A percentile compares a stretch with the other conserved stretches of the same genome.
phyloP scores from a whole-genome alignment of 768 basidiomycete species.

The Heimioporus sp. region DNA sequence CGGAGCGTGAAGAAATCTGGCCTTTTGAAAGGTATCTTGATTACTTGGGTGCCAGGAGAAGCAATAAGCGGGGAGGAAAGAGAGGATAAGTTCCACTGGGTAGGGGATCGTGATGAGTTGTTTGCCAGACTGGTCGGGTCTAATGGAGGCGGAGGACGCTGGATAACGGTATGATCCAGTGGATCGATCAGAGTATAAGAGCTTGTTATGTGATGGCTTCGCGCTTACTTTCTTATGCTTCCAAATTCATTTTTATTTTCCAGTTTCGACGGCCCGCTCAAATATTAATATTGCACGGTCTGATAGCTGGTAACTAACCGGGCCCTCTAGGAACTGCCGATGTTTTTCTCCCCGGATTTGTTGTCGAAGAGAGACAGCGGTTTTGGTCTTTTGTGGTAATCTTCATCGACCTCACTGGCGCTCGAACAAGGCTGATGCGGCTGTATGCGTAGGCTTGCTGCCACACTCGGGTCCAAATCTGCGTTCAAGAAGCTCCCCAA shows the following conservation, averaged over 20 bases:
- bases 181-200: conserved; percentile 1
- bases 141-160: conserved; percentile 44
- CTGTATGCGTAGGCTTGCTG: conserved; percentile 67
- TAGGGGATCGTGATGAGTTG: conserved; percentile 61
- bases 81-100: conserved; percentile 58
- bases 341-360: conserved; percentile 89
- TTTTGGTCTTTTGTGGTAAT: conserved; percentile 84
- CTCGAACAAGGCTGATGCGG: conserved; percentile 4
- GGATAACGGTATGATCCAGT: conserved; percentile 43
- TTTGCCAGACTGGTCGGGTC: conserved; percentile 61
- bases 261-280: too few species aligned
- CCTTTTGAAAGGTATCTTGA: conserved; percentile 48
- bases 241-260: neutral
- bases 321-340: conserved; percentile 24
- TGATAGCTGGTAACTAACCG: neutral
- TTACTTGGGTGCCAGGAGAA: conserved; percentile 40
- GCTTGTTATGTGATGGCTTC: conserved; percentile 14
- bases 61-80: conserved; percentile 33
- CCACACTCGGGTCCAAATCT: conserved; percentile 87
- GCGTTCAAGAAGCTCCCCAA: conserved; percentile 80
- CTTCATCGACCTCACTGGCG: neutral
- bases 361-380: conserved; percentile 81
- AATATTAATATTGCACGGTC: conserved; percentile 1
- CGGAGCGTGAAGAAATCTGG: conserved; percentile 58
- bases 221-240: conserved; percentile 17